These are phyloP conservation scores for Mycena kentingensis DNA, from an alignment of 768 basidiomycete genomes.

Conservation along the genomic window DNA sequence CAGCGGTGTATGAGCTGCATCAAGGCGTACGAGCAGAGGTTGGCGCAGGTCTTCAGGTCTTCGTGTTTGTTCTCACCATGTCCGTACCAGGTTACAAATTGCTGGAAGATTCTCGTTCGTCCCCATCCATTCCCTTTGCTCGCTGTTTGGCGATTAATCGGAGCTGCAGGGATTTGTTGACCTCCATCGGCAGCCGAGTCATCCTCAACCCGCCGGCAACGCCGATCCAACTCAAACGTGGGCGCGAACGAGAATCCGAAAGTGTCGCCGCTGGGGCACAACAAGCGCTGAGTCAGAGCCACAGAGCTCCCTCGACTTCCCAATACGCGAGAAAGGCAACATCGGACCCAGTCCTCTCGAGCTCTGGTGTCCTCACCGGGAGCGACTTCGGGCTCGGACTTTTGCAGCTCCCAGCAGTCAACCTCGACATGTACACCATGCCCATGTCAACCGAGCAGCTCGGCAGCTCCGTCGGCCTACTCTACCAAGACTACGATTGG, in stretches of 20 bases:
- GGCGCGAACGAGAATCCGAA: neutral
- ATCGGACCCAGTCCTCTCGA: no score
- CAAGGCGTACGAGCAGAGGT: conserved; percentile 22
- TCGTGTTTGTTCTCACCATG: neutral
- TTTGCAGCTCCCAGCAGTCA: neutral
- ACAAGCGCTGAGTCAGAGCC: no score
- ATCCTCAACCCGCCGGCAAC: conserved; percentile 4
- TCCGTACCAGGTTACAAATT: conserved; percentile 2
- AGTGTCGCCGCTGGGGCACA: neutral
- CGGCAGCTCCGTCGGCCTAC: conserved; percentile 46
- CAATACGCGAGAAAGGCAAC: no score
- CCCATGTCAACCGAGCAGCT: conserved; percentile 48
- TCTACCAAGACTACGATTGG: conserved; percentile 10
- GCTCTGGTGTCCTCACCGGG: neutral
- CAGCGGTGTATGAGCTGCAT: conserved; percentile 50
- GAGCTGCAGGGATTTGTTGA: conserved; percentile 10
- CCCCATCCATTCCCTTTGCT: neutral
- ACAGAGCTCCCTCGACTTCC: no score
- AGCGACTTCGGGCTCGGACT: neutral
- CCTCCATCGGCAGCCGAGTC: conserved; percentile 12
- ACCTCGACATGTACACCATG: conserved; percentile 28
- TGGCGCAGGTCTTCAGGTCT: neutral
- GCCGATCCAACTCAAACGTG: conserved; percentile 4
- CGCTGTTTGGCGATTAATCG: neutral
- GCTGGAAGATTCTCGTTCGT: conserved; percentile 15